Conservation (phyloP, 2,329 filamentous ascomycete genomes). For the Zasmidium citrigriseum region DNA sequence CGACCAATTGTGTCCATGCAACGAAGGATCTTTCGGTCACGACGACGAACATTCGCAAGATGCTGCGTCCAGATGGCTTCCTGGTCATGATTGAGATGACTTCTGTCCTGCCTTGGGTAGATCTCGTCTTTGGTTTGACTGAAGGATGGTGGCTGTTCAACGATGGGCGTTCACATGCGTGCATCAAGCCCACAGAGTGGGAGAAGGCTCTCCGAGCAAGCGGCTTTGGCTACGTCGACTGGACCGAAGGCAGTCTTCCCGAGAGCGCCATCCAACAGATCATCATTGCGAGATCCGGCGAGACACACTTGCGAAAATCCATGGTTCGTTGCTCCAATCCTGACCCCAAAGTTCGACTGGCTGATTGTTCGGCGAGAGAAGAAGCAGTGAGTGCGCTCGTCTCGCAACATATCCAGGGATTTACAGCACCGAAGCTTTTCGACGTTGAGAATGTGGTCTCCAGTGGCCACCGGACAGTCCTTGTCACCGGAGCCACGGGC, state of each 20-base stretch:
- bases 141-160: slow-evolving; percentile 44
- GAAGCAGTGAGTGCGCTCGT: too few species aligned
- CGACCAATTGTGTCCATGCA: slow-evolving; percentile 41
- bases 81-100: neutral
- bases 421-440: too few species aligned
- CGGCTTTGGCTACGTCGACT: slow-evolving; percentile 38
- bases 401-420: too few species aligned
- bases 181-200: slow-evolving; percentile 18
- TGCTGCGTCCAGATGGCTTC: neutral
- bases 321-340: too few species aligned
- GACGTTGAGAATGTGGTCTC: too few species aligned
- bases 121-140: slow-evolving; percentile 38
- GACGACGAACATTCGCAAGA: neutral
- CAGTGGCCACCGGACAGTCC: too few species aligned
- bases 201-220: slow-evolving; percentile 28
- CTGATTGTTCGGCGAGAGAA: too few species aligned
- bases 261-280: too few species aligned
- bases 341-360: too few species aligned
- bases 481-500: too few species aligned
- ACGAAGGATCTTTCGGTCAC: slow-evolving; percentile 18
- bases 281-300: too few species aligned
- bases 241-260: slow-evolving; percentile 41
- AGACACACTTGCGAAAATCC: too few species aligned
- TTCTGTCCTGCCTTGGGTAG: slow-evolving; percentile 25
- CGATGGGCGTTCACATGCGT: slow-evolving; percentile 38